phyloP scores from a whole-genome alignment of 768 basidiomycete genomes.

The Xerocomellus chrysenteron region DNA sequence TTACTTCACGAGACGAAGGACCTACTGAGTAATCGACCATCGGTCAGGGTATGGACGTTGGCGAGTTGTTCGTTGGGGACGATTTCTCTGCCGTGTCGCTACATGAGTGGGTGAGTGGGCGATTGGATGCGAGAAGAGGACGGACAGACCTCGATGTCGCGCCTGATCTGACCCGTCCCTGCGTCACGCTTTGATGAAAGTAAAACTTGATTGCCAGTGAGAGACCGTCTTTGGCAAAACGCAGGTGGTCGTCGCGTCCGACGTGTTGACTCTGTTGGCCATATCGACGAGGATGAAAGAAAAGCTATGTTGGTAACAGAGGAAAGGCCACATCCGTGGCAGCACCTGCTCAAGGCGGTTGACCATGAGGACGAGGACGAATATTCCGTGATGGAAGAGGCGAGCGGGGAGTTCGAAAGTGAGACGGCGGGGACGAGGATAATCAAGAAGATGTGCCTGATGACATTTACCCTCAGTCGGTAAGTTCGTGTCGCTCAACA shows the following conservation, averaged over 20 bases:
- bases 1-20: too few relatives aligned
- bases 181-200: constrained; percentile 27
- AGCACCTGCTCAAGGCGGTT: too few relatives aligned
- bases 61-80: constrained; percentile 13
- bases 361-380: too few relatives aligned
- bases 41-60: constrained; percentile 10
- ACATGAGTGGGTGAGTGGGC: too few relatives aligned
- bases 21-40: too few relatives aligned
- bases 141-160: constrained; percentile 21
- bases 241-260: background rate
- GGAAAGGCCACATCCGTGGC: too few relatives aligned
- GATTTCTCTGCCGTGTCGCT: constrained; percentile 26
- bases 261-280: background rate
- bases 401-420: too few relatives aligned
- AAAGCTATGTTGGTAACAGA: background rate
- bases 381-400: too few relatives aligned
- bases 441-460: too few relatives aligned
- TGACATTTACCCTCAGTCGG: too few relatives aligned
- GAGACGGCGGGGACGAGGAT: too few relatives aligned
- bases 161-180: constrained; percentile 20
- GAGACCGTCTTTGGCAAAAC: constrained; percentile 25
- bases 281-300: background rate
- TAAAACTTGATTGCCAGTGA: constrained; percentile 23
- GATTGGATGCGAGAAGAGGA: background rate
- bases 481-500: too few relatives aligned